phyloP scores from a whole-genome alignment of 1,139 yeast genomes.

The Pichia sp. region DNA sequence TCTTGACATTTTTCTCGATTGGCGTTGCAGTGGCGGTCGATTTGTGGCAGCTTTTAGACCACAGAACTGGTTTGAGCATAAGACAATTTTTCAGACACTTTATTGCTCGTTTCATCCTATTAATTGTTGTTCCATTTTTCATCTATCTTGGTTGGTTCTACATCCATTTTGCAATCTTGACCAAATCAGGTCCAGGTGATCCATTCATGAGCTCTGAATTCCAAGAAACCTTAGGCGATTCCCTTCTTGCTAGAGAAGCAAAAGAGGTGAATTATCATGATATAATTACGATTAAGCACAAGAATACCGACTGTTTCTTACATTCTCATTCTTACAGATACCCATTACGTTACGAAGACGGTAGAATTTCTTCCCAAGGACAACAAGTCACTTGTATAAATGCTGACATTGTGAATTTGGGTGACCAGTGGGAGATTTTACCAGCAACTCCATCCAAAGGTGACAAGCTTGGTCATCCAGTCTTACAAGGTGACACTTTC shows the following conservation, averaged over 20 bases:
- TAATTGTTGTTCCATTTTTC: conserved; percentile 75
- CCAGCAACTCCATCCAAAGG: conserved; percentile 49
- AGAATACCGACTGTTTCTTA: conserved; percentile 66
- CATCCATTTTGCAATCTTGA: conserved; percentile 77
- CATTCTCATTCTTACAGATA: conserved; percentile 75
- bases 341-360: conserved; percentile 94
- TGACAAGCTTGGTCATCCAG: conserved; percentile 36
- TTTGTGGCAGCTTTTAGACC: conserved; percentile 80
- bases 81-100: conserved; percentile 63
- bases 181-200: conserved; percentile 93
- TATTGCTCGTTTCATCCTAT: conserved; percentile 65
- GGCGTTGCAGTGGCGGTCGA: conserved; percentile 85
- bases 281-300: conserved; percentile 69
- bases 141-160: conserved; percentile 91
- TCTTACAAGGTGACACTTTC: conserved; percentile 59
- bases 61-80: conserved; percentile 62
- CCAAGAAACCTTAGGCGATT: conserved; percentile 86
- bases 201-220: conserved; percentile 87
- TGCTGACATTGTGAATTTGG: conserved; percentile 43
- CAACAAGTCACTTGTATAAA: conserved; percentile 79
- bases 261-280: conserved; percentile 74
- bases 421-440: conserved; percentile 83
- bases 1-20: conserved; percentile 79
- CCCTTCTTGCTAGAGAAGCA: conserved; percentile 68
- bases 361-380: conserved; percentile 90